These are phyloP conservation scores for Candida xyloterini DNA, from an alignment of 805 yeast genomes.

Conservation along the genomic window DNA sequence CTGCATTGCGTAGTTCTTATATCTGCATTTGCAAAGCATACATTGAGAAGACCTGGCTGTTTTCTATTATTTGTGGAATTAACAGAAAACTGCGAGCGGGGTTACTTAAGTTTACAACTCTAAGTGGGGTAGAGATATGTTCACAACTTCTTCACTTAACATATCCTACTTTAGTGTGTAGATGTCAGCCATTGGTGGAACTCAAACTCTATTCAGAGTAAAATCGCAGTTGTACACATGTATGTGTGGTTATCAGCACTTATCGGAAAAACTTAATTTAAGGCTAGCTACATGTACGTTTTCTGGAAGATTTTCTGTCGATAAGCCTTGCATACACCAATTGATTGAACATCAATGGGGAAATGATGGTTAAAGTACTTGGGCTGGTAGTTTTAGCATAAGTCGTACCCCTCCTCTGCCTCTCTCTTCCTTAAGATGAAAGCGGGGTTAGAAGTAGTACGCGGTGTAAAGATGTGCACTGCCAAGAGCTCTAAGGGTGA, in stretches of 20 bases:
- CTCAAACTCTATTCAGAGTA: not conserved
- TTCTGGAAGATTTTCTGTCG: not conserved
- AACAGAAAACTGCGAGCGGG: conserved; percentile 1
- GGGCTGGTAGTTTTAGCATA: too few species aligned
- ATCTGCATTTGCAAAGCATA: not conserved
- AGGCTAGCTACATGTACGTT: not conserved
- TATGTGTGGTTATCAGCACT: not conserved
- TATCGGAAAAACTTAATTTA: conserved; percentile 6
- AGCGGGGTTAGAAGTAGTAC: not conserved
- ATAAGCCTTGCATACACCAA: not conserved
- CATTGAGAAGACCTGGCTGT: not conserved
- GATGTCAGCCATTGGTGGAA: not conserved
- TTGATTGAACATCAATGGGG: too few species aligned
- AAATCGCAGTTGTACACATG: too few species aligned
- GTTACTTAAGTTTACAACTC: not conserved
- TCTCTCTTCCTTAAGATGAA: not conserved
- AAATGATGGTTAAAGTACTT: too few species aligned
- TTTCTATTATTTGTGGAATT: too few species aligned
- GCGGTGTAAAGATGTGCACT: not conserved
- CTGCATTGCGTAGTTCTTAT: not conserved
- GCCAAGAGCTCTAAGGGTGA: too few species aligned
- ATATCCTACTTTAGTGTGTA: too few species aligned
- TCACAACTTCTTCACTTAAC: not conserved
- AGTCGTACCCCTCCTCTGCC: not conserved
- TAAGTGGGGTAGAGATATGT: conserved; percentile 1